Conservation (phyloP, 2,329 filamentous ascomycete species). For the Ilyonectria sp. region DNA sequence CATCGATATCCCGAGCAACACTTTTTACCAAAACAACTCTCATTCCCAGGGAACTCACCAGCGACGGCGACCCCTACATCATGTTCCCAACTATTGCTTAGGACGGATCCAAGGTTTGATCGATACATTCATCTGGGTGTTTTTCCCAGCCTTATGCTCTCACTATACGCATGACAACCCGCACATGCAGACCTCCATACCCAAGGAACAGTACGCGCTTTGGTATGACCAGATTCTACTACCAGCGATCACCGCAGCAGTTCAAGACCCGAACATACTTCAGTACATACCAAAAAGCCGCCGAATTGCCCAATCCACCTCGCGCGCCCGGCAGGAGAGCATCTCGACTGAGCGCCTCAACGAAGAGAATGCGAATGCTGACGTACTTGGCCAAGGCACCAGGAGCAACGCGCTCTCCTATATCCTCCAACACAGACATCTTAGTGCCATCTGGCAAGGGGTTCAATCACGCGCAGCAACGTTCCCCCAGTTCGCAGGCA, state of each 20-base stretch:
- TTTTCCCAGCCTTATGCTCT: slow-evolving; percentile 9
- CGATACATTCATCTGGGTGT: slow-evolving; percentile 10
- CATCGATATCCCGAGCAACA: slow-evolving; percentile 12
- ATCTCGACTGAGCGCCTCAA: slow-evolving; percentile 9
- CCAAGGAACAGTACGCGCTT: background rate
- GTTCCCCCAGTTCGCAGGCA: slow-evolving; percentile 9
- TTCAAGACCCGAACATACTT: slow-evolving; percentile 13
- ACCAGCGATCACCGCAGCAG: slow-evolving; percentile 6
- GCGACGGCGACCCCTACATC: background rate
- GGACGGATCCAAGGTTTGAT: slow-evolving; percentile 12
- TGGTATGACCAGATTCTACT: slow-evolving; percentile 12
- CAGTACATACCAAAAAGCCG: slow-evolving; percentile 20
- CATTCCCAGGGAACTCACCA: background rate
- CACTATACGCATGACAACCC: background rate
- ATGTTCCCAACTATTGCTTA: slow-evolving; percentile 15
- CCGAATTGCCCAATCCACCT: slow-evolving; percentile 7
- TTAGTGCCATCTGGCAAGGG: slow-evolving; percentile 10
- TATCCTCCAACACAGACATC: slow-evolving; percentile 14
- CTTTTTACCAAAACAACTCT: background rate
- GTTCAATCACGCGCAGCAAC: slow-evolving; percentile 5
- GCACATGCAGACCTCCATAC: background rate
- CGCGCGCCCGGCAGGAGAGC: slow-evolving; percentile 7
- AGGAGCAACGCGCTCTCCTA: slow-evolving; percentile 17
- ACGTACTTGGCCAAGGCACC: slow-evolving; percentile 7
- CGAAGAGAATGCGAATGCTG: background rate